These are phyloP conservation scores for Penicillium sp. DNA, from an alignment of 2,329 filamentous ascomycete species.

Conservation along the genomic window DNA sequence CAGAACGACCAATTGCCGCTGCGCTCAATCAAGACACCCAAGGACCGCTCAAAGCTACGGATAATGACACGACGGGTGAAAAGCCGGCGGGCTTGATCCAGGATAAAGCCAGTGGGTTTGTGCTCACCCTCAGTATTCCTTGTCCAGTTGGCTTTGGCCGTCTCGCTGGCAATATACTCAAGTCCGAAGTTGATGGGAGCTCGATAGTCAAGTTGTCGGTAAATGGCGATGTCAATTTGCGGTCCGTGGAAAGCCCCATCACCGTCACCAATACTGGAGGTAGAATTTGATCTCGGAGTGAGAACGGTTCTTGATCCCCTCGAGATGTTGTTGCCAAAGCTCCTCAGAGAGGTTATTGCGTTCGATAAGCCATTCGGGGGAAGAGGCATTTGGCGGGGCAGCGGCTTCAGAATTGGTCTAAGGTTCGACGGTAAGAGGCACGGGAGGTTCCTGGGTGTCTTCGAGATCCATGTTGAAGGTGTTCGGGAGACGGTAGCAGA, in stretches of 20 bases:
- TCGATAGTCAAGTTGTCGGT: too few species aligned
- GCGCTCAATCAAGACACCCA: conserved; percentile 56
- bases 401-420: conserved; percentile 29
- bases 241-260: too few species aligned
- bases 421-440: conserved; percentile 38
- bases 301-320: conserved; percentile 65
- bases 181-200: too few species aligned
- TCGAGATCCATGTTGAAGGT: conserved; percentile 1
- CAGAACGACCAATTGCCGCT: conserved; percentile 59
- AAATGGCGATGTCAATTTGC: neutral
- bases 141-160: too few species aligned
- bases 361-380: conserved; percentile 79
- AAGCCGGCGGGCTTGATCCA: conserved; percentile 54
- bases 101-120: conserved; percentile 40
- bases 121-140: conserved; percentile 44
- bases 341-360: conserved; percentile 86
- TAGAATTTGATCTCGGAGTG: conserved; percentile 55
- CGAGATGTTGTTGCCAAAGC: conserved; percentile 81
- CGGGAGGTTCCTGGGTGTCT: conserved; percentile 39
- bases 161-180: too few species aligned
- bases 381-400: conserved; percentile 36
- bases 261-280: conserved; percentile 49
- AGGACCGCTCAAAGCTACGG: conserved; percentile 56
- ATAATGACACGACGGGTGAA: conserved; percentile 58
- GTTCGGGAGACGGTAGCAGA: conserved; percentile 19